Percentiles rank a stretch among this genome's conserved stretches.
phyloP scores from a whole-genome alignment of 2,329 filamentous ascomycete genomes.

The Coniochaeta hoffmannii region DNA sequence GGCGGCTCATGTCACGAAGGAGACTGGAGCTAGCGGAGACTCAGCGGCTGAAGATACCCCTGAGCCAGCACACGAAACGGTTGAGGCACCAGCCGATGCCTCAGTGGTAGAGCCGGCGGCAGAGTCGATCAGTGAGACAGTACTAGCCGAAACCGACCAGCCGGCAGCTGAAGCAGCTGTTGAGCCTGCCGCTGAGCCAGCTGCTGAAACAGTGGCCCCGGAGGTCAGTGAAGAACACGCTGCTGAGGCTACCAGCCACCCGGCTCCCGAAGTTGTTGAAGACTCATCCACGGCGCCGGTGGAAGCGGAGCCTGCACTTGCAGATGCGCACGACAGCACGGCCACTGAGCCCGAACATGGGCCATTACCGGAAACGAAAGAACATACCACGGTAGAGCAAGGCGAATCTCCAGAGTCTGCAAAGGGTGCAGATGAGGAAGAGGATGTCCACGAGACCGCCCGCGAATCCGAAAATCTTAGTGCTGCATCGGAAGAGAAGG shows the following conservation, averaged over 20 bases:
- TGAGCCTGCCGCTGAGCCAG: background rate
- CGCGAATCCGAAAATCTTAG: background rate
- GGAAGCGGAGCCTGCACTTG: background rate
- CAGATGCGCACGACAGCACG: background rate
- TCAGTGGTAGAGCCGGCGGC: background rate
- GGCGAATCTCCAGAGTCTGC: background rate
- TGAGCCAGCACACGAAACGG: background rate
- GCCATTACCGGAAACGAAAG: slow-evolving; percentile 1
- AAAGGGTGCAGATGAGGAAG: background rate
- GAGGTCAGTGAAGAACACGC: slow-evolving; percentile 22
- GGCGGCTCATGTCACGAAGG: slow-evolving; percentile 10
- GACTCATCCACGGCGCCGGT: background rate
- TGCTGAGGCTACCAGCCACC: background rate
- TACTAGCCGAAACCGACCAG: background rate
- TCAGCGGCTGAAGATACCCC: background rate
- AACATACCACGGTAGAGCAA: background rate
- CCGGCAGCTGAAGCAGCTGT: slow-evolving; percentile 1
- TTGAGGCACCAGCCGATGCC: background rate
- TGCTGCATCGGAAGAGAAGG: background rate
- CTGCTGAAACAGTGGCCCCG: background rate
- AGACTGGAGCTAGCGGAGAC: background rate
- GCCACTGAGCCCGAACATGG: background rate
- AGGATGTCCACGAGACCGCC: background rate
- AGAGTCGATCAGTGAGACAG: background rate
- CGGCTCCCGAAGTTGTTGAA: background rate